These are phyloP conservation scores for Xylaria telfairii DNA, from an alignment of 495 filamentous ascomycete species.

Conservation along the genomic window DNA sequence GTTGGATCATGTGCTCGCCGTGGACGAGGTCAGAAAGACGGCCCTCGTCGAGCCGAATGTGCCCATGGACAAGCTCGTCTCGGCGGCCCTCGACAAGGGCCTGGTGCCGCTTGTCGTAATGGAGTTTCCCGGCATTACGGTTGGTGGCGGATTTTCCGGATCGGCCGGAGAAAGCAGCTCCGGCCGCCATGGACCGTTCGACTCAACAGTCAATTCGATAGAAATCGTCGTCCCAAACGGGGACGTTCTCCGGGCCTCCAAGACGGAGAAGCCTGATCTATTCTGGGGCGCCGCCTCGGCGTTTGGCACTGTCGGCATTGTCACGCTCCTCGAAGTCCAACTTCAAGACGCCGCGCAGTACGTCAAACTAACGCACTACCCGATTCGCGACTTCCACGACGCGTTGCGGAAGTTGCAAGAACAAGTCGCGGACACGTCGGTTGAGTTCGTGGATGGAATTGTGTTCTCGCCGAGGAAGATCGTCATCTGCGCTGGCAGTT, in stretches of 20 bases:
- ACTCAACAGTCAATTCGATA: conserved; percentile 59
- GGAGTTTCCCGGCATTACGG: conserved; percentile 72
- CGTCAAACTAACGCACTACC: conserved; percentile 61
- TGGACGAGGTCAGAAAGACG: conserved; percentile 52
- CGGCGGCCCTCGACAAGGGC: conserved; percentile 54
- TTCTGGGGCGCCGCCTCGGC: conserved; percentile 64
- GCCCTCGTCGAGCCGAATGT: conserved; percentile 70
- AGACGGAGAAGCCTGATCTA: conserved; percentile 54
- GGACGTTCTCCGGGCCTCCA: conserved; percentile 48
- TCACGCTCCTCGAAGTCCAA: conserved; percentile 62
- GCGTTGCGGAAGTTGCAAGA: conserved; percentile 39
- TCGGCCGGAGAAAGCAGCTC: conserved; percentile 66
- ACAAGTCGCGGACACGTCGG: conserved; percentile 32
- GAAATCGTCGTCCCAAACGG: conserved; percentile 66
- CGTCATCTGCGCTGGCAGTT: conserved; percentile 58
- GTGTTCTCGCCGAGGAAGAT: conserved; percentile 56
- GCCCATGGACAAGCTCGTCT: conserved; percentile 65
- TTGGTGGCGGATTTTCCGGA: conserved; percentile 67
- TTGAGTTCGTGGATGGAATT: conserved; percentile 58
- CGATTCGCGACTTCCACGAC: conserved; percentile 39
- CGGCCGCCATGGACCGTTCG: conserved; percentile 66
- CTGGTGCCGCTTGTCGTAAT: conserved; percentile 65
- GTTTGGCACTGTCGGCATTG: conserved; percentile 64
- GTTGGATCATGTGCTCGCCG: conserved; percentile 59
- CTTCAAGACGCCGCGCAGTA: conserved; percentile 57